Percentiles rank a stretch among this genome's conserved stretches.
These are phyloP conservation scores for Fusarium euwallaceae DNA, from an alignment of 2,329 filamentous ascomycete genomes.

Conservation along the genomic window DNA sequence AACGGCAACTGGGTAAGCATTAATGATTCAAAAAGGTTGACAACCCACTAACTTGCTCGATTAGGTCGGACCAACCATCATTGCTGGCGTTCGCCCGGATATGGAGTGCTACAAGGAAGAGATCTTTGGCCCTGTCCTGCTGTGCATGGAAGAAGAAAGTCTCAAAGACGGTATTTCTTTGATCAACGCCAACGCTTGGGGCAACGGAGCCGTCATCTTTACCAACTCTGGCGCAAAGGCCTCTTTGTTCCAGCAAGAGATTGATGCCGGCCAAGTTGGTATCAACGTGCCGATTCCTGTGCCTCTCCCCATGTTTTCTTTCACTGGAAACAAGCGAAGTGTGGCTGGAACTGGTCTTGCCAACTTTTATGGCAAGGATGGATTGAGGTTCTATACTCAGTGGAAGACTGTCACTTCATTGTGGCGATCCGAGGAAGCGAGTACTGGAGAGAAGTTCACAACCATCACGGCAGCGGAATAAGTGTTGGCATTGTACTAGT, in stretches of 20 bases:
- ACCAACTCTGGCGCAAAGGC: slow-evolving; percentile 80
- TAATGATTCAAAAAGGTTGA: fast-evolving
- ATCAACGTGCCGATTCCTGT: slow-evolving; percentile 82
- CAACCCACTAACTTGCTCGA: background rate
- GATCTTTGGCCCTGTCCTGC: slow-evolving; percentile 84
- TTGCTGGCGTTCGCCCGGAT: slow-evolving; percentile 78
- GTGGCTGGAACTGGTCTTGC: slow-evolving; percentile 1
- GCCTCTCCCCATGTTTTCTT: slow-evolving; percentile 73
- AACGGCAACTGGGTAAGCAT: slow-evolving; percentile 70
- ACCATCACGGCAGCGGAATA: background rate
- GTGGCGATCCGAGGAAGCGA: background rate
- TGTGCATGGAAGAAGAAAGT: slow-evolving; percentile 79
- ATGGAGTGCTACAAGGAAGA: slow-evolving; percentile 87
- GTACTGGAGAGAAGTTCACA: background rate
- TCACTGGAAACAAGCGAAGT: slow-evolving; percentile 69
- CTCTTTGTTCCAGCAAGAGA: slow-evolving; percentile 78
- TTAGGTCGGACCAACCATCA: slow-evolving; percentile 78
- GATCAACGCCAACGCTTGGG: slow-evolving; percentile 85
- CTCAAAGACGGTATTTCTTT: slow-evolving; percentile 81
- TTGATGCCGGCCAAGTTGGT: slow-evolving; percentile 84
- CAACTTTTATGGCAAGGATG: slow-evolving; percentile 8
- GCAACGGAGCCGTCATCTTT: slow-evolving; percentile 85
- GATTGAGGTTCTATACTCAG: background rate
- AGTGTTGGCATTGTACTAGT: background rate
- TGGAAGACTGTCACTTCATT: slow-evolving; percentile 8